These are phyloP conservation scores for Acanthochlamys bracteata DNA, from an alignment of 106 monocot species.

Conservation along the genomic window DNA sequence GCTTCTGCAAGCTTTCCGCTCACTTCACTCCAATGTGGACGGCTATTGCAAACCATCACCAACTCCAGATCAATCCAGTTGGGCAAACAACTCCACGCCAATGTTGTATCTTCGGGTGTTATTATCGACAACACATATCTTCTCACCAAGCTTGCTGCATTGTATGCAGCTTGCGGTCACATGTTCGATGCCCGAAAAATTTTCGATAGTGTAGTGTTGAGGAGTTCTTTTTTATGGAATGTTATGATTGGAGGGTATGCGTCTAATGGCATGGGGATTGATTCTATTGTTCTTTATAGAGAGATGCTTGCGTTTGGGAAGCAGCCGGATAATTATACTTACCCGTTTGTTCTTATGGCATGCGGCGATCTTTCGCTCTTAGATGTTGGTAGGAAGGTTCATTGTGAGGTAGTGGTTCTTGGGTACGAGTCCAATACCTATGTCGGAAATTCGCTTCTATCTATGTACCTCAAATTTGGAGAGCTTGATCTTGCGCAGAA, in stretches of 20 bases:
- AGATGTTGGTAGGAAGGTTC: constrained; percentile 26
- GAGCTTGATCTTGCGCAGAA: constrained; percentile 24
- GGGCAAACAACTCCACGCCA: constrained; percentile 33
- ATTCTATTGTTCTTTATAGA: constrained; percentile 26
- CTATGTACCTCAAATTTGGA: constrained; percentile 40
- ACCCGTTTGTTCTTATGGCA: constrained; percentile 58
- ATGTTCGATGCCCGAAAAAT: constrained; percentile 23
- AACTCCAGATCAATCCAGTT: constrained; percentile 13
- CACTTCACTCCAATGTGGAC: constrained; percentile 41
- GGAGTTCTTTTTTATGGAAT: constrained; percentile 45
- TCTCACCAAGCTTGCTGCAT: constrained; percentile 36
- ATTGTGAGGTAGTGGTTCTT: constrained; percentile 23
- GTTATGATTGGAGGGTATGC: constrained; percentile 45
- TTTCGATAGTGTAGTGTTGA: constrained; percentile 20
- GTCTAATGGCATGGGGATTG: constrained; percentile 14
- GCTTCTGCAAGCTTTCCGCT: constrained; percentile 9
- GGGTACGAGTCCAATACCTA: constrained; percentile 37
- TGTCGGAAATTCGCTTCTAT: constrained; percentile 35
- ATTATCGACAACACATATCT: constrained; percentile 45
- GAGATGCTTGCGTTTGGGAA: constrained; percentile 29
- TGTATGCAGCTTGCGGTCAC: constrained; percentile 31
- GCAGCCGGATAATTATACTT: constrained; percentile 39
- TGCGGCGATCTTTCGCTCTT: constrained; percentile 31
- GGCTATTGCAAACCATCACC: constrained; percentile 37
- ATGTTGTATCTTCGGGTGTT: constrained; percentile 33